These are phyloP conservation scores for Xylogone sp. DNA, from an alignment of 2,329 filamentous ascomycete genomes.

Conservation along the genomic window DNA sequence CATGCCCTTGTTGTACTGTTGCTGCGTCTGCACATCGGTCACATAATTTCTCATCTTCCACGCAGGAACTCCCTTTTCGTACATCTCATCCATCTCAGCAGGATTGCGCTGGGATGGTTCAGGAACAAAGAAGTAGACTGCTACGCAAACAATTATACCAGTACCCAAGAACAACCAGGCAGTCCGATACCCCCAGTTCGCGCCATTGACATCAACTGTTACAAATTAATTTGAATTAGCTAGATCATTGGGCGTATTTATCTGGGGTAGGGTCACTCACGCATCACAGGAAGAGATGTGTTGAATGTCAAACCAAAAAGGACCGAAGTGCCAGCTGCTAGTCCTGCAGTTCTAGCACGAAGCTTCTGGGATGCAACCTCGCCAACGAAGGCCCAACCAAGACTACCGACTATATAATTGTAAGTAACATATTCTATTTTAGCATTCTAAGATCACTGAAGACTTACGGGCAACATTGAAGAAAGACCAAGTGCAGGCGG, in stretches of 20 bases:
- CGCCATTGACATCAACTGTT: conserved; percentile 11
- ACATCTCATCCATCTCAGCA: conserved; percentile 23
- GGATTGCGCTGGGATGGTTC: conserved; percentile 18
- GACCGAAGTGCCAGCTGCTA: conserved; percentile 16
- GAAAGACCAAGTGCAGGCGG: conserved; percentile 17
- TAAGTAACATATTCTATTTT: background rate
- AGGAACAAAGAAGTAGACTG: conserved; percentile 17
- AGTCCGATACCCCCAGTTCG: conserved; percentile 20
- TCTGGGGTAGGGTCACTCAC: too few relatives aligned
- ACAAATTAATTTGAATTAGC: background rate
- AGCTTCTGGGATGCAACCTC: conserved; percentile 20
- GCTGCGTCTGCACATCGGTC: conserved; percentile 11
- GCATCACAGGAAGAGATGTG: conserved; percentile 16
- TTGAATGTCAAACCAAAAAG: conserved; percentile 20
- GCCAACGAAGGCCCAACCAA: conserved; percentile 20
- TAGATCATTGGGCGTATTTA: too few relatives aligned
- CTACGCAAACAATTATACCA: conserved; percentile 10
- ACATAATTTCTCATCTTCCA: conserved; percentile 16
- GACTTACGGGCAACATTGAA: conserved; percentile 11
- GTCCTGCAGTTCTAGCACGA: conserved; percentile 17
- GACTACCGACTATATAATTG: conserved; percentile 5
- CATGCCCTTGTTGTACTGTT: background rate
- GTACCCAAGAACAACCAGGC: conserved; percentile 16
- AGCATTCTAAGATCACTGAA: background rate
- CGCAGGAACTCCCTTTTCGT: conserved; percentile 15